Evolutionary conservation across 352 stramenopile genomes (phyloP), one percentile per base, ranked within the genome.

Genomic region (Globisporangium orthogonon): DNA sequence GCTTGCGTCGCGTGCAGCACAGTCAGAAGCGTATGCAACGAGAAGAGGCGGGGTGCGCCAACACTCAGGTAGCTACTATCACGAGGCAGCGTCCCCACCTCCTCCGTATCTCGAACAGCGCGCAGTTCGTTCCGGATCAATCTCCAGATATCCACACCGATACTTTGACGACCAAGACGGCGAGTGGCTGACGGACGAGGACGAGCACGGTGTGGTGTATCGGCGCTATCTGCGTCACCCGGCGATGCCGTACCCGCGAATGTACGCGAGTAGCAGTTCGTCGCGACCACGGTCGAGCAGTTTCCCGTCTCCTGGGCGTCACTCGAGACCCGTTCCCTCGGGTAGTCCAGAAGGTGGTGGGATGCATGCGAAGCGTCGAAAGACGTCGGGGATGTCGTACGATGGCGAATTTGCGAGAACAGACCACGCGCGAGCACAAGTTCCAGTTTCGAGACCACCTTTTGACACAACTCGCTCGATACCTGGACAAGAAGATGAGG

Each of bases 181-280:
- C 40, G 59, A 54, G 18, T 65, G 59, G 59, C 37, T 65, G 5
- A 56, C 59, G 15, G 59, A 60, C 18, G 59, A 65, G 14, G 52
- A 60, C 30, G 52, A 50, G 0, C 39, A 48, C 9, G 46, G 47
- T 7, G 39, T 63, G 37, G 28, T 63, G 6, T 63, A 63, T 45
- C 50, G 57, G 7, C 57, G 50, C 1, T 52, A 63, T 47, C 28
- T 18, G 23, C 56, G 48, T 15, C 29, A 61, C 18, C 48, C 56
- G 1, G 28, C 43, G 18, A 28, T 52, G 40, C 50, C 33, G 18
- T 54, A 58, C 10, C 43, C 50, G 35, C 57, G 52, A 17, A 2
- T 56, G 41, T 52, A 58, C 52, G 10, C 35, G 33, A n/a, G 44
- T n/a, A 7, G 39, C n/a, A 49, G 28, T 14, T 2, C 17, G 0